Evolutionary conservation across 2,329 filamentous ascomycete genomes (phyloP), one percentile per base, ranked within the genome.

Genomic region (Tolypocladium inflatum): DNA sequence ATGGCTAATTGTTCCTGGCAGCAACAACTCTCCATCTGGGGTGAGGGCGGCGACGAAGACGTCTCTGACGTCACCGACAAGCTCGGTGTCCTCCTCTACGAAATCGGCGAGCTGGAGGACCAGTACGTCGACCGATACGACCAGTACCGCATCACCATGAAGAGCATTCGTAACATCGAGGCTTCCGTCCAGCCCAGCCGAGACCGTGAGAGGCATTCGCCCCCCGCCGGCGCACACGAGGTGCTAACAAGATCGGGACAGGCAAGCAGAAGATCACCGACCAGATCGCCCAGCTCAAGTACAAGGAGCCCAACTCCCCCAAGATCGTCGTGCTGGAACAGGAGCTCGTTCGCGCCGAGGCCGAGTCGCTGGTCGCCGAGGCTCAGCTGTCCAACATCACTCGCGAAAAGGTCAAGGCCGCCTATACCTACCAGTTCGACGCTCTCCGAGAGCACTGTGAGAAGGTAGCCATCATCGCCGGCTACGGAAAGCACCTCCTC

Each of bases 1-100:
- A n/a, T 26, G 6, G 35, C 53, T 57, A 37, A 39, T n/a, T 8
- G 30, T 11, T 19, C 15, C 17, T 26, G 15, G 33, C 64, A 96
- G 91, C 91, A 97, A 91, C 94, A 99, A 92, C 83, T 99, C 26
- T 97, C 94, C 57, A 85, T 97, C 69, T 99, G 94, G 94, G 94
- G 94, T 64, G 94, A 99, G 74, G 85, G 81, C 60, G 92, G 90
- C 71, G 94, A 99, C 69, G 94, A 99, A 69, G 94, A 99, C 69
- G 94, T 99, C 59, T 97, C 93, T 64, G 94, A 99, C 76, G 90
- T 99, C 66, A 99, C 94, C 63, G 94, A 99, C 81, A 99, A 99
- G 80, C 86, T 99, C 59, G 94, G 94, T 69, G 94, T 99, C 55
- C 80, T 99, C 67, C 89, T 99, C 68, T 99, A 97, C 79, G 93